Conservation (phyloP, 371 early-diverging fungal genomes). For the Sporodiniella umbellata region DNA sequence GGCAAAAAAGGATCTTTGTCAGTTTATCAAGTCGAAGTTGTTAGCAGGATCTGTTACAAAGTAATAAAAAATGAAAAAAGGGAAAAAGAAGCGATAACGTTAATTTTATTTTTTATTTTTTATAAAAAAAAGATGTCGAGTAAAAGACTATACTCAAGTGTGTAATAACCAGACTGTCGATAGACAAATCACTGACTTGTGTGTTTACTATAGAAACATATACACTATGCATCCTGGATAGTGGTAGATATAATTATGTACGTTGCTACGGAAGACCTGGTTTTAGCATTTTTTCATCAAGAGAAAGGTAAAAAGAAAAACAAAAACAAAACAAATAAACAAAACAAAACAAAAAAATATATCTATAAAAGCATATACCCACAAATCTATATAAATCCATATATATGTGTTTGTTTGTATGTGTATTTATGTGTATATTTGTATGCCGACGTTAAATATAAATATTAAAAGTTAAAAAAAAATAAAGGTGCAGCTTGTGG, state of each 20-base stretch:
- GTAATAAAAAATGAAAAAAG: conserved; percentile 34
- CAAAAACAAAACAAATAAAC: not conserved
- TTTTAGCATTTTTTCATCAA: conserved; percentile 57
- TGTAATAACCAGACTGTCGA: too few relatives aligned
- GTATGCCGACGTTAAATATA: too few relatives aligned
- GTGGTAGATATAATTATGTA: conserved; percentile 59
- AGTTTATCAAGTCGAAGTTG: conserved; percentile 44
- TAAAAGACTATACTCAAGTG: conserved; percentile 10
- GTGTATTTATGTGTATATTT: too few relatives aligned
- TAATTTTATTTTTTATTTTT: not conserved
- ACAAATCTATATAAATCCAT: too few relatives aligned
- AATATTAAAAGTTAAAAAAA: not conserved
- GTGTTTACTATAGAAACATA: conserved; percentile 1
- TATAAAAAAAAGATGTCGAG: conserved; percentile 24
- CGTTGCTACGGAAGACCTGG: conserved; percentile 51
- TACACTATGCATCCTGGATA: conserved; percentile 22
- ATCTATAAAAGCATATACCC: too few relatives aligned
- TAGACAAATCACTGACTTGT: not conserved
- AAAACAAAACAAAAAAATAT: not conserved
- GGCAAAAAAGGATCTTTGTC: conserved; percentile 50
- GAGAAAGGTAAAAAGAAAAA: not conserved
- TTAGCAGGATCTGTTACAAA: conserved; percentile 58
- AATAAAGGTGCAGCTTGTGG: not conserved
- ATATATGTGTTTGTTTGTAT: too few relatives aligned
- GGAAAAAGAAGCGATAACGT: too few relatives aligned